Evolutionary conservation across 805 yeast species (phyloP).

Genomic region (Cyberlindnera veronae): DNA sequence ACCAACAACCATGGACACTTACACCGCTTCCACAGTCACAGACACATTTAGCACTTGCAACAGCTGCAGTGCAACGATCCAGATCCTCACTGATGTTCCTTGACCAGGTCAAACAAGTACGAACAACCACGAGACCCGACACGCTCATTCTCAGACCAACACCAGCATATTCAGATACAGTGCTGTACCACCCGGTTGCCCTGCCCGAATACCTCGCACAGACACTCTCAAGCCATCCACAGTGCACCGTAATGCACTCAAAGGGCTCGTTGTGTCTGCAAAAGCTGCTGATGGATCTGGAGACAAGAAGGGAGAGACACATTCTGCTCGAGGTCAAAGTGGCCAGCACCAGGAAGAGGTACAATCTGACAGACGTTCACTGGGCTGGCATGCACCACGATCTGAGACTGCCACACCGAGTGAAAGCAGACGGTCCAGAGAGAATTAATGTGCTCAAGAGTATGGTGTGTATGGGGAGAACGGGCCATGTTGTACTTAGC

Average conservation of each 20-base stretch:
- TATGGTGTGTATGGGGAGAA: not conserved
- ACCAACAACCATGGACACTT: constrained; percentile 8
- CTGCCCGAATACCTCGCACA: constrained; percentile 2
- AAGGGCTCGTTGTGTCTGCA: not conserved
- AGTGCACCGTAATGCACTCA: not conserved
- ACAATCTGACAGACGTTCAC: constrained; percentile 3
- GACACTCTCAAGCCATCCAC: not conserved
- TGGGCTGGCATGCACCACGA: constrained; percentile 11
- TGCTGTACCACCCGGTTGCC: constrained; percentile 10
- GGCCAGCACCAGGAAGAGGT: not conserved
- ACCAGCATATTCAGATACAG: constrained; percentile 1
- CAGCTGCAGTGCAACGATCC: constrained; percentile 8
- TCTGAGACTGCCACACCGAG: constrained; percentile 7
- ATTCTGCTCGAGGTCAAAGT: not conserved
- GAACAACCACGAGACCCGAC: not conserved
- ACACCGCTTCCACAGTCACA: constrained; percentile 1
- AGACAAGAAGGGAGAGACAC: not conserved
- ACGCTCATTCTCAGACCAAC: constrained; percentile 2
- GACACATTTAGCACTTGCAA: not conserved
- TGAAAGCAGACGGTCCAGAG: not conserved
- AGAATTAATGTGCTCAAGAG: not conserved
- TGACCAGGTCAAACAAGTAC: not conserved
- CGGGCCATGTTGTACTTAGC: not conserved
- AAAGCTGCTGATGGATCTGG: not conserved
- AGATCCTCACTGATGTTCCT: constrained; percentile 10